Evolutionary conservation across 345 rosid species (phyloP), one percentile per base, ranked within the genome.

Genomic region (Aquilaria malaccensis): DNA sequence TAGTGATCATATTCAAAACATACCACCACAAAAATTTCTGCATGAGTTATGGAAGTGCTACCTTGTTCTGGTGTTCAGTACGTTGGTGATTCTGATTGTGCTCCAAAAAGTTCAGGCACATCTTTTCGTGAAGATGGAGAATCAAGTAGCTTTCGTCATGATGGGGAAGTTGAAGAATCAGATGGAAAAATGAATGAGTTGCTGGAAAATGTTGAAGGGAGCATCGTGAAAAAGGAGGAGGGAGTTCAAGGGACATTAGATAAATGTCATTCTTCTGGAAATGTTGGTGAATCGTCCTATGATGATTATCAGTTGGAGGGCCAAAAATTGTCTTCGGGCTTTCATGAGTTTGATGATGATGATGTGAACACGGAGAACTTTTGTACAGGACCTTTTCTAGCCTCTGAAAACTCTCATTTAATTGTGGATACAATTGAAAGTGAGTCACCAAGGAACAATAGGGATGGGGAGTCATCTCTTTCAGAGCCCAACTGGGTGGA

Each of bases 401-500:
- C 79, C 53, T 76, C 78, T 33, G 87, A 77, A 64, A 80, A 64
- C 66, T 72, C 80, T 53, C 72, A 77, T 47, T 58, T 80, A 51
- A 52, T 67, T 51, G 77, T 77, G 63, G 81, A 78, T 55, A 74
- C 85, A 33, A 77, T 77, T 65, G 85, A 75, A 74, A 77, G 73
- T 47, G 84, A 83, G 57, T 52, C 72, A 52, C 79, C 77, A 50
- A 76, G 66, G 71, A 76, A 79, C 68, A 76, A 55, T 47, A 79
- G 67, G 64, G 86, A 83, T 43, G 85, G 77, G 63, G 92, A 81
- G 31, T 71, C 70, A n/a, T 77, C 83, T 48, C 71, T 77, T 72
- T 67, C 79, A 12, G 95, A 86, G 59, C 84, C 93, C 13, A 80
- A 83, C 74, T 88, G 96, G 96, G 72, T 90, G n/a, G 87, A 81